Conservation (phyloP, 129 eudicot species). For the Tanacetum coccineum region DNA sequence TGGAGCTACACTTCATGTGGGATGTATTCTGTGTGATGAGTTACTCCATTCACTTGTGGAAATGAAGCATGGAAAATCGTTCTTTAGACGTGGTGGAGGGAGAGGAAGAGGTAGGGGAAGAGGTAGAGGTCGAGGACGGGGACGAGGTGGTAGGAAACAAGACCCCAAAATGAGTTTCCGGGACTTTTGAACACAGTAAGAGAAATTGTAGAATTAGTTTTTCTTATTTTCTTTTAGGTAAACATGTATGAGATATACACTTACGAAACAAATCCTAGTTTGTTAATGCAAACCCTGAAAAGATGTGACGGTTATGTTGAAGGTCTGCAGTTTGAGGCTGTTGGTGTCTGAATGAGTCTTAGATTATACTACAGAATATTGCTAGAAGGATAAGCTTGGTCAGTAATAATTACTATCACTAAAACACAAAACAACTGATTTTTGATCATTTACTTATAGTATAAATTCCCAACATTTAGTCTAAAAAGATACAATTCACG, state of each 20-base stretch:
- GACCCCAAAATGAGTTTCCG: slow-evolving; percentile 88
- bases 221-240: not conserved
- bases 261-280: not conserved
- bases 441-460: not conserved
- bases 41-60: slow-evolving; percentile 74
- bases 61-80: slow-evolving; percentile 84
- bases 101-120: slow-evolving; percentile 16
- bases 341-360: too few relatives aligned
- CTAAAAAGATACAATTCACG: not conserved
- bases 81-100: slow-evolving; percentile 44
- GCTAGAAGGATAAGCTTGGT: not conserved
- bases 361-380: not conserved
- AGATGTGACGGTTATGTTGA: too few relatives aligned
- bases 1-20: slow-evolving; percentile 46
- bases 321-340: too few relatives aligned
- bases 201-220: not conserved
- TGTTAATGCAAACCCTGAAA: not conserved
- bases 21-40: slow-evolving; percentile 88
- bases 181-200: slow-evolving; percentile 42
- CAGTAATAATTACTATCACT: not conserved
- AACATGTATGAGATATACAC: slow-evolving; percentile 13
- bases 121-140: slow-evolving; percentile 17
- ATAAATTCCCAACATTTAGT: slow-evolving; percentile 1
- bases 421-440: slow-evolving; percentile 5
- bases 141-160: slow-evolving; percentile 32